Base-by-base conservation (phyloP, 495 filamentous ascomycete species). In the Aspergillus sclerotioniger region DNA sequence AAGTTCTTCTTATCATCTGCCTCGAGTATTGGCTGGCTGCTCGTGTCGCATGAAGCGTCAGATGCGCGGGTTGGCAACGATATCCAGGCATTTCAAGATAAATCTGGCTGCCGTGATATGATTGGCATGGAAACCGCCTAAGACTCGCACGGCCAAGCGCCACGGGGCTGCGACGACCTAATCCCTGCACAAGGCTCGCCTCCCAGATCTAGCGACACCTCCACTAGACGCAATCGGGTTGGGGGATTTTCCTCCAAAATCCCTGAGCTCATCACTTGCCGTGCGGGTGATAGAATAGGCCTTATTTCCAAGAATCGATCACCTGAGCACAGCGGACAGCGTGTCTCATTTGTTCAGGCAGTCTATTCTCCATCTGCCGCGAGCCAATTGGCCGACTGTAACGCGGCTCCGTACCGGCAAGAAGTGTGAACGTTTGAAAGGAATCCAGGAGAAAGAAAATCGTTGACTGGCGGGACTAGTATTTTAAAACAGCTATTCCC, bases 181-280 rank as follows among this genome's bases (percentile, higher is more conserved):
- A 70, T 60, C 69, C 71, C 68, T 75, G 71, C 67, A 62, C 62
- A 49, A 54, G 57, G 48, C 59, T 60, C 54, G 47, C 49, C 52
- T 50, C 44, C 56, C 56, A 57, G 65, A 60, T 65, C 64, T 54
- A 51, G 21, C 44, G 48, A 52, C 47, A 39, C 55, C 56, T 51
- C 33, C 61, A 57, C 60, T 65, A 63, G 61, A 68, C 62, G 62
- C 43, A 53, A 63, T 65, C 65, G 58, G 64, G 59, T 53, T 62
- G 49, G 54, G 37, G 51, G 57, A 44, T 59, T 58, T 53, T 20
- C 53, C 49, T 50, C 46, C 21, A 47, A 32, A 56, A 56, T 57
- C 60, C 55, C n/a, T n/a, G 50, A 46, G 55, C 41, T 52, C 31
- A 61, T 49, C 51, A 19, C 31, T 54, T 33, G 4, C 43, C 53